Evolutionary conservation across 78 protist genomes (phyloP).

Genomic region (Dictyostelium capitatum): DNA sequence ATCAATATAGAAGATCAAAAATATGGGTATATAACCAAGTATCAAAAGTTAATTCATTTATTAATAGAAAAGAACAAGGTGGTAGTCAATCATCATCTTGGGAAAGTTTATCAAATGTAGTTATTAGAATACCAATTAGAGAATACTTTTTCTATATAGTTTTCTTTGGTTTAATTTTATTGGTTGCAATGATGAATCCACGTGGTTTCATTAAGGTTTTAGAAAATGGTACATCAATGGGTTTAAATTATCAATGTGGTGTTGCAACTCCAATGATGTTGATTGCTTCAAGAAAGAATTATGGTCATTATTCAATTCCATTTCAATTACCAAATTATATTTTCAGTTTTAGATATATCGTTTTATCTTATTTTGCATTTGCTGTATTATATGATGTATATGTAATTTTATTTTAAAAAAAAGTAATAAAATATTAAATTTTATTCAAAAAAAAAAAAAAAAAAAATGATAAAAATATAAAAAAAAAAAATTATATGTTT

Average conservation of each 20-base stretch:
- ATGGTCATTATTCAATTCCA: slow-evolving; percentile 43
- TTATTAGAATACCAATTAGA: slow-evolving; percentile 14
- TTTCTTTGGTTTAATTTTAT: slow-evolving; percentile 67
- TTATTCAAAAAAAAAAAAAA: background rate
- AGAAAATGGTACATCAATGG: slow-evolving; percentile 59
- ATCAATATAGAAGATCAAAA: background rate
- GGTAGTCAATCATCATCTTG: background rate
- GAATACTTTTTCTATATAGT: slow-evolving; percentile 31
- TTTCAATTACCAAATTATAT: slow-evolving; percentile 16
- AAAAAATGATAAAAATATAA: background rate
- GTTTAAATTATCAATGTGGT: slow-evolving; percentile 61
- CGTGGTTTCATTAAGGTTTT: slow-evolving; percentile 49
- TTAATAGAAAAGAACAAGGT: slow-evolving; percentile 29
- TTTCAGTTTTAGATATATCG: slow-evolving; percentile 27
- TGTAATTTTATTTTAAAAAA: slow-evolving; percentile 11
- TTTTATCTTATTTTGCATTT: slow-evolving; percentile 52
- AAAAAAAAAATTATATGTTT: background rate
- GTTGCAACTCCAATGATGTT: slow-evolving; percentile 25
- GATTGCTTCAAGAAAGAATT: slow-evolving; percentile 14
- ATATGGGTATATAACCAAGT: background rate
- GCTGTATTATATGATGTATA: slow-evolving; percentile 77
- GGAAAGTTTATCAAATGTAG: background rate
- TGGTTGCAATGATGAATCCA: slow-evolving; percentile 57
- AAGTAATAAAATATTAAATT: background rate
- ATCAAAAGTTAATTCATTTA: background rate